A percentile compares a stretch with the other conserved stretches of the same genome.
These are phyloP conservation scores for Luffa aegyptiaca DNA, from an alignment of 306 rosid species.

Conservation along the genomic window DNA sequence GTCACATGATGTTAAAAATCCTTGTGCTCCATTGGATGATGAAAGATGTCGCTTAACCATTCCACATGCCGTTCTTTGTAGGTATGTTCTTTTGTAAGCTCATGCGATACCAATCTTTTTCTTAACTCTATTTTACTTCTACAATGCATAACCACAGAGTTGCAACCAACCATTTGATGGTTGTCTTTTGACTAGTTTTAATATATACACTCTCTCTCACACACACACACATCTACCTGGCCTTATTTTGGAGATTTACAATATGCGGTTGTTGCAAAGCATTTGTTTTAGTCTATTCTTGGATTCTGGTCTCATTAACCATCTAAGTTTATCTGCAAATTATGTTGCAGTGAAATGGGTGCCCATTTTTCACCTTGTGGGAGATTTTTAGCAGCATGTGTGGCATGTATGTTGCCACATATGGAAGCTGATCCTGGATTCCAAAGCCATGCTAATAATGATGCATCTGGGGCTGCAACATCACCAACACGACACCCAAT, in stretches of 20 bases:
- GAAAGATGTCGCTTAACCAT: constrained; percentile 64
- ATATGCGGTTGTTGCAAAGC: background rate
- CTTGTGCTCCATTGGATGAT: constrained; percentile 57
- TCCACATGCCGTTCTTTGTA: constrained; percentile 95
- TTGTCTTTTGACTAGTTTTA: background rate
- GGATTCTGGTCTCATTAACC: background rate
- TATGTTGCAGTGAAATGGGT: constrained; percentile 93
- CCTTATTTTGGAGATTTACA: background rate
- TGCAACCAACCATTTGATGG: background rate
- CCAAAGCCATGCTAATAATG: constrained; percentile 55
- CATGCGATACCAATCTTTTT: background rate
- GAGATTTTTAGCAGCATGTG: constrained; percentile 95
- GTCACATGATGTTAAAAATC: constrained; percentile 76
- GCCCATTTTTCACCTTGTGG: constrained; percentile 99
- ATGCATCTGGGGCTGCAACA: constrained; percentile 51
- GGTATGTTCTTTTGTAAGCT: constrained; percentile 33
- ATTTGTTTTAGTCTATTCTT: background rate
- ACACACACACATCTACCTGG: background rate
- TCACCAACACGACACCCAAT: constrained; percentile 97
- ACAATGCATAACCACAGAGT: background rate
- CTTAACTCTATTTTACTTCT: background rate
- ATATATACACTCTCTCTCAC: background rate
- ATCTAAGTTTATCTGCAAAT: constrained; percentile 3
- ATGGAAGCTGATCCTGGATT: constrained; percentile 75
- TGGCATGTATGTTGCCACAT: constrained; percentile 89